Conservation (phyloP, 2,329 filamentous ascomycete species). For the Colletotrichum cuscutae region DNA sequence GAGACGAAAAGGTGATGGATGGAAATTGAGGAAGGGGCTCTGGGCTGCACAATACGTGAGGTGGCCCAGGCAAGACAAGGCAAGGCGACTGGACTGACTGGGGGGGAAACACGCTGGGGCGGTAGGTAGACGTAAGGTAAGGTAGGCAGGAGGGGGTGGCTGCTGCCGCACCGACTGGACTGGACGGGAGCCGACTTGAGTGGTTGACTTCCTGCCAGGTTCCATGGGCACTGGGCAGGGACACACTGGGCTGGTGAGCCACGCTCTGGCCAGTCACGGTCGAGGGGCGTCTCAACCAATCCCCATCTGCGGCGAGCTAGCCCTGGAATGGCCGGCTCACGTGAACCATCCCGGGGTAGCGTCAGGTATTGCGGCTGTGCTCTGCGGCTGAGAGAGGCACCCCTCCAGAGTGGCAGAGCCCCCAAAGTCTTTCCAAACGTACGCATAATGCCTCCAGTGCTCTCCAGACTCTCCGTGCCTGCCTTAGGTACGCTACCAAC, state of each 20-base stretch:
- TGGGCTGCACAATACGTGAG: constrained; percentile 38
- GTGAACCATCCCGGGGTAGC: constrained; percentile 20
- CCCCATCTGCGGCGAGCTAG: constrained; percentile 25
- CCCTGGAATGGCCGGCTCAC: constrained; percentile 34
- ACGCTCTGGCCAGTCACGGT: constrained; percentile 3
- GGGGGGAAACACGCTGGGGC: not conserved
- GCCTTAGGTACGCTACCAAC: not conserved
- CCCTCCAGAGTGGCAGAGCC: not conserved
- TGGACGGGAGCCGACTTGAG: constrained; percentile 24
- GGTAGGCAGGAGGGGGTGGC: not conserved
- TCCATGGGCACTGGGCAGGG: constrained; percentile 24
- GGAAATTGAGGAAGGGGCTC: constrained; percentile 46
- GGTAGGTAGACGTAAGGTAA: no score
- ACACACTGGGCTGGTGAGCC: constrained; percentile 11
- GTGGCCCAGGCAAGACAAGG: constrained; percentile 31
- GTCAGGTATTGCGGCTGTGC: constrained; percentile 22
- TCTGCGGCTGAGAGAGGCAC: constrained; percentile 21
- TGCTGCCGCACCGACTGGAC: constrained; percentile 20
- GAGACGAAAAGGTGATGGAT: constrained; percentile 45
- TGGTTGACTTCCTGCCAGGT: constrained; percentile 8
- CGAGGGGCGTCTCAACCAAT: constrained; percentile 25
- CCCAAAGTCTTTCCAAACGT: constrained; percentile 2
- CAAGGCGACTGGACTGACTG: constrained; percentile 31
- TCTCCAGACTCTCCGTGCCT: not conserved
- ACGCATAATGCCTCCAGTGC: not conserved